These are phyloP conservation scores for Scytalidium lignicola DNA, from an alignment of 2,329 filamentous ascomycete species.

Conservation along the genomic window DNA sequence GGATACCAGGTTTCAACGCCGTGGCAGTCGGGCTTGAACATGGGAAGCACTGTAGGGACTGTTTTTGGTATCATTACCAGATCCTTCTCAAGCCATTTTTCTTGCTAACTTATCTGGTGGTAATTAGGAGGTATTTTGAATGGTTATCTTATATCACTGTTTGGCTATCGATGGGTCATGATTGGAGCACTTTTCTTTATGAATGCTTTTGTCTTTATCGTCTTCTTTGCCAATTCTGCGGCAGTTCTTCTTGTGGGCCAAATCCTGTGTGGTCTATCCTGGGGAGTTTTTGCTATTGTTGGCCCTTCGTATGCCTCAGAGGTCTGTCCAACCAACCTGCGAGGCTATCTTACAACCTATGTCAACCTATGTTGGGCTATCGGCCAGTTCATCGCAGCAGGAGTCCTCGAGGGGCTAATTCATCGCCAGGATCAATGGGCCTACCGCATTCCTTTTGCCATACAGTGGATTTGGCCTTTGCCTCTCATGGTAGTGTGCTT, in stretches of 20 bases:
- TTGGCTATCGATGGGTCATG: slow-evolving; percentile 39
- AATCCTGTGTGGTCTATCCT: slow-evolving; percentile 43
- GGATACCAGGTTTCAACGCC: slow-evolving; percentile 30
- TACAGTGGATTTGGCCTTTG: slow-evolving; percentile 44
- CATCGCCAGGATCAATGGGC: slow-evolving; percentile 37
- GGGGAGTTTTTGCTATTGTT: slow-evolving; percentile 42
- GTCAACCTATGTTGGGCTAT: slow-evolving; percentile 32
- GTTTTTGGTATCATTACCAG: slow-evolving; percentile 34
- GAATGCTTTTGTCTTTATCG: slow-evolving; percentile 38
- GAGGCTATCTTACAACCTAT: slow-evolving; percentile 46
- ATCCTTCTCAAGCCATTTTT: background rate
- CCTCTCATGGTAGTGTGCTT: slow-evolving; percentile 37
- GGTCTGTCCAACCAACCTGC: slow-evolving; percentile 44
- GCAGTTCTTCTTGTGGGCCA: slow-evolving; percentile 35
- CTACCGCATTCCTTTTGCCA: slow-evolving; percentile 40
- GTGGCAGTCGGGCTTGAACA: slow-evolving; percentile 39
- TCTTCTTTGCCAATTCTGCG: slow-evolving; percentile 43
- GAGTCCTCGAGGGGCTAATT: slow-evolving; percentile 36
- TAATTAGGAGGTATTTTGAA: slow-evolving; percentile 33
- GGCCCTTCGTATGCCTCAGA: slow-evolving; percentile 30
- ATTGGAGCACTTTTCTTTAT: slow-evolving; percentile 38
- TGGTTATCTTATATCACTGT: slow-evolving; percentile 35
- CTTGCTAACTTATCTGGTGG: slow-evolving; percentile 23
- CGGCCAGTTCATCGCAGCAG: slow-evolving; percentile 40
- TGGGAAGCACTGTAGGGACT: slow-evolving; percentile 34